Evolutionary conservation across 2,329 filamentous ascomycete species (phyloP).

Genomic region (Didymella exigua): DNA sequence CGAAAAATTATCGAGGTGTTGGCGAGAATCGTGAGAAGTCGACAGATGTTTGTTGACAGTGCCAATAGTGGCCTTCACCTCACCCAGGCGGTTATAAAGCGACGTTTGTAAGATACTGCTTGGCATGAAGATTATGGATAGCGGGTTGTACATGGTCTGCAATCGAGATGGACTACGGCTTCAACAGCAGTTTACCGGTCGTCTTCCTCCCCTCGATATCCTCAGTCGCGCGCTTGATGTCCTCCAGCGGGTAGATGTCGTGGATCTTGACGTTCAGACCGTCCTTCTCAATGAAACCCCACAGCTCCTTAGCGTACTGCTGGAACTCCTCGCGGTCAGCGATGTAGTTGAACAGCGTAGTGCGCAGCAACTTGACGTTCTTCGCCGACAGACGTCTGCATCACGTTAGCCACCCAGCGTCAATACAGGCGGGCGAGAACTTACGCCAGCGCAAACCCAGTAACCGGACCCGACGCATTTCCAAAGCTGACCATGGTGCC

Average conservation of each 20-base stretch:
- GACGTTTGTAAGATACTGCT: neutral
- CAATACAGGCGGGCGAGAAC: conserved; percentile 48
- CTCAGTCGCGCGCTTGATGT: conserved; percentile 72
- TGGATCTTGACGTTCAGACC: conserved; percentile 77
- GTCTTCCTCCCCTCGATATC: conserved; percentile 83
- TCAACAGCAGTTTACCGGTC: conserved; percentile 80
- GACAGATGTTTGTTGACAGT: neutral
- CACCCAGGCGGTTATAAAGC: neutral
- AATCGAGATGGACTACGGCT: conserved; percentile 53
- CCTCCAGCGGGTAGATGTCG: conserved; percentile 75
- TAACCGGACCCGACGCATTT: conserved; percentile 79
- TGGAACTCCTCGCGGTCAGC: conserved; percentile 68
- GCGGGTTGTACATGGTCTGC: no score
- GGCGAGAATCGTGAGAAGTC: no score
- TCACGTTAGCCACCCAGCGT: neutral
- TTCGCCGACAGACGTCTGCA: conserved; percentile 66
- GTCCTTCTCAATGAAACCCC: conserved; percentile 70
- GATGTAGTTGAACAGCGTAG: conserved; percentile 71
- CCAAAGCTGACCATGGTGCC: conserved; percentile 80
- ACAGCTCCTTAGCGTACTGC: conserved; percentile 72
- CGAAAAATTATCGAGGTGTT: neutral
- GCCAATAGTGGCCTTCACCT: neutral
- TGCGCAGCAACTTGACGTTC: conserved; percentile 78
- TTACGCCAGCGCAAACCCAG: conserved; percentile 67
- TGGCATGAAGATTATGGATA: neutral